Evolutionary conservation across 73 alveolate species (phyloP), one percentile per base, ranked within the genome.

Genomic region (Uronychia binucleata): DNA sequence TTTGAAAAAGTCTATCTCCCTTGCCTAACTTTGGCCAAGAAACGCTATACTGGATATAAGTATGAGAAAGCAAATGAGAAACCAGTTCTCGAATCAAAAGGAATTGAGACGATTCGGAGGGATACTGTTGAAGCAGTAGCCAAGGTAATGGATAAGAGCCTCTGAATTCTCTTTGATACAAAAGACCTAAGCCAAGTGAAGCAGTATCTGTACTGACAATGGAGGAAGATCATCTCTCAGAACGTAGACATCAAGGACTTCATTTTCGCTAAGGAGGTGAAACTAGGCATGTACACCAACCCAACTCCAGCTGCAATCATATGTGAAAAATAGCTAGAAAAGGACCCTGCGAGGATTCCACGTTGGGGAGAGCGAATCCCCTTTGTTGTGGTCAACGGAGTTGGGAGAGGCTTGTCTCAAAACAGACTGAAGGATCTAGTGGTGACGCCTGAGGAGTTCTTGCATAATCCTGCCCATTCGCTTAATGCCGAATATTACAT

Each of bases 1-100:
- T 98, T 97, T 88, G 99, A 98, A 87, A 98, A 98, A 79, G 99
- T 98, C 11, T 98, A 97, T 86, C 86, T 90, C 58, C 99, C 98
- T 58, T 84, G 96, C 76, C 82, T 98, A 19, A 91, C 94, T 57
- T 94, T 95, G 31, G 98, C 99, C 8, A 97, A 97, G 91, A 98
- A 98, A 82, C 88, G 98, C 81, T 98, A 98, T 87, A 95, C 97
- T 25, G 99, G 99, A 57, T 94, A 93, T 83, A 97, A 96, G 91
- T 90, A 89, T 77, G 99, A 97, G 91, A 95, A 89, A 75, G 85
- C 93, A 74, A 89, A 89, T 58, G 97, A 96, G 59, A 79, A 79
- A 26, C 96, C 97, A n/a, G 92, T 80, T 33, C 91, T 98, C 30
- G 99, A 97, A 77, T 94, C 98, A 19, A 98, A 98, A 93, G 99